Conservation (phyloP, 192 early-diverging fungal species). For the Lobosporangium transversale region DNA sequence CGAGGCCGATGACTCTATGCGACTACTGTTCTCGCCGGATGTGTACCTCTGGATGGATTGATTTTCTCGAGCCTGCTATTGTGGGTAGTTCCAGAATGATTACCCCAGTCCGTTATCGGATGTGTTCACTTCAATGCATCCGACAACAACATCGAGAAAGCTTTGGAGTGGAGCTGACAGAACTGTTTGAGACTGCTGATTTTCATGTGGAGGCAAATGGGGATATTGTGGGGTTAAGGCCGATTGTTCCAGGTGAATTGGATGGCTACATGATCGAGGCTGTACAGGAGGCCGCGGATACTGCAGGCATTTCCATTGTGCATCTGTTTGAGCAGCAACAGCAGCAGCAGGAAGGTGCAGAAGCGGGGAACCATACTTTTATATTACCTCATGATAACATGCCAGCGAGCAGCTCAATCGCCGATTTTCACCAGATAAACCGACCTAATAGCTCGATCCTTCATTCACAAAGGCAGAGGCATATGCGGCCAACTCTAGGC, state of each 20-base stretch:
- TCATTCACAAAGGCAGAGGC: no score
- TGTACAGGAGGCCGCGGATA: constrained; percentile 42
- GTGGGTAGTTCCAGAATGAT: constrained; percentile 26
- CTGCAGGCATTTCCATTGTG: constrained; percentile 37
- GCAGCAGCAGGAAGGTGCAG: constrained; percentile 1
- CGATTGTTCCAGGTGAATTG: constrained; percentile 34
- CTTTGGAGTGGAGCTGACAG: constrained; percentile 42
- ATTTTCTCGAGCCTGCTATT: constrained; percentile 43
- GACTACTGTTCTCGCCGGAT: constrained; percentile 40
- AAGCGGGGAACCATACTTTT: background rate
- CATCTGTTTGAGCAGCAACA: constrained; percentile 40
- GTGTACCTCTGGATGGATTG: constrained; percentile 47
- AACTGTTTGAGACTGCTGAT: constrained; percentile 32
- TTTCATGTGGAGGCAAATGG: constrained; percentile 44
- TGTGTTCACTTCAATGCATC: constrained; percentile 42
- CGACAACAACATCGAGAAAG: constrained; percentile 38
- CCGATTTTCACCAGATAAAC: constrained; percentile 14
- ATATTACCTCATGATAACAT: background rate
- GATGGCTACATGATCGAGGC: constrained; percentile 51
- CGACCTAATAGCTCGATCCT: background rate
- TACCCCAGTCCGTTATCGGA: constrained; percentile 35
- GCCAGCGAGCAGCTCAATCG: constrained; percentile 15
- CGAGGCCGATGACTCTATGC: constrained; percentile 18
- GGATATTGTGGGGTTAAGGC: constrained; percentile 38
- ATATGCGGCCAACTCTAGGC: background rate